Evolutionary conservation across 345 rosid genomes (phyloP), one percentile per base, ranked within the genome.

Genomic region (Combretum micranthum): DNA sequence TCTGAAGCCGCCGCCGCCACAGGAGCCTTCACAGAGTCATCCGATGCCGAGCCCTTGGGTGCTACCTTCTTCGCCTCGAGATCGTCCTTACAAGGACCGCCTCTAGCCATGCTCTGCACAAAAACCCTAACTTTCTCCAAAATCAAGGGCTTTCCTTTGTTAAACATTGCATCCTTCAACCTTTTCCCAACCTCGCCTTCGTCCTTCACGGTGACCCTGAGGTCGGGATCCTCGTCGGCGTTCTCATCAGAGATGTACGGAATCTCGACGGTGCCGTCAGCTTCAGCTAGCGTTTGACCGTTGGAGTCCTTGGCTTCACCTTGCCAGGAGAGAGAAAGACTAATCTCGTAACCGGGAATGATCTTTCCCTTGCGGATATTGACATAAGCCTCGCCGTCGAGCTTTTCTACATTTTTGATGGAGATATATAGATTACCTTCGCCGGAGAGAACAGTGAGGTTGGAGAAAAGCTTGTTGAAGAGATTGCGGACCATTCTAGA

Each of bases 211-310:
- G 79, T 63, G 21, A 93, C 80, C 81, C 68, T 85, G 61, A 90
- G 50, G 47, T 87, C 97, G 3, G 99, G 96, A 60, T 93, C 90
- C 69, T 93, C 97, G 18, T 74, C 95, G 0, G 99, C 97, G 44
- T 93, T 93, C 87, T 93, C 99, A 47, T 93, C 99, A 20, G 99
- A 57, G 53, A 93, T 90, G 63, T 93, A 93, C 0, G 99, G 99
- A 60, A 93, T 79, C 65, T 93, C 99, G 0, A 87, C 84, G 44
- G 72, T 60, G 10, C 99, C 99, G 0, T 90, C 96, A 7, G 77
- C 86, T 56, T 81, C 81, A 68, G 72, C 54, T 39, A 87, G 54
- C 5, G 76, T 60, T 42, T 72, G 80, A 1, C 95, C 97, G 6
- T 85, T 92, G 11, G 80, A 53, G 55, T 90, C 96, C 56, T 75